Evolutionary conservation across 2,329 filamentous ascomycete genomes (phyloP).

Genomic region (Colletotrichum viniferum): DNA sequence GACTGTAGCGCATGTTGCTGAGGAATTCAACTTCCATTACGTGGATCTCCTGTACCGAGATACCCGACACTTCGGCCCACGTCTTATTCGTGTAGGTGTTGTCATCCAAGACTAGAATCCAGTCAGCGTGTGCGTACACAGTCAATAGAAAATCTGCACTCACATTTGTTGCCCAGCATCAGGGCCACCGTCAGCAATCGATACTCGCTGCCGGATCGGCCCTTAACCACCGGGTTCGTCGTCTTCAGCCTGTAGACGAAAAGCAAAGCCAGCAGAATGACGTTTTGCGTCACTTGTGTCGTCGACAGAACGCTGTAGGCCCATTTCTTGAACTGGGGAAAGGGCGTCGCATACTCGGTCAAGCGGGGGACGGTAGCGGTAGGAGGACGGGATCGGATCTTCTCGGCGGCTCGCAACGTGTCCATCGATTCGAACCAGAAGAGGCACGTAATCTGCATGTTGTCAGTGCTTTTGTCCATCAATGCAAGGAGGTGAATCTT

Average conservation of each 20-base stretch:
- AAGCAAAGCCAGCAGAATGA: conserved; percentile 85
- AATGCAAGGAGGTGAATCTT: conserved; percentile 5
- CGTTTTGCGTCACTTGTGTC: conserved; percentile 95
- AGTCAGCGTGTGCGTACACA: neutral
- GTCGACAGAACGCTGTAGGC: conserved; percentile 88
- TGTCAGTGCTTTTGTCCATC: neutral
- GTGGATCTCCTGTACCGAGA: conserved; percentile 93
- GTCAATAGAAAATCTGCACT: conserved; percentile 30
- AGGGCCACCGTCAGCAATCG: conserved; percentile 89
- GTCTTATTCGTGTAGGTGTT: conserved; percentile 99
- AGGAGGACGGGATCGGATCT: conserved; percentile 49
- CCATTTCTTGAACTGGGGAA: conserved; percentile 88
- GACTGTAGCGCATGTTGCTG: conserved; percentile 95
- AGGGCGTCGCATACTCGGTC: conserved; percentile 74
- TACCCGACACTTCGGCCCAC: conserved; percentile 96
- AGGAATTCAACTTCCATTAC: conserved; percentile 99
- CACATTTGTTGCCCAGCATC: conserved; percentile 98
- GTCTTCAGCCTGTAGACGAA: conserved; percentile 95
- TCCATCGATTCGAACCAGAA: conserved; percentile 96
- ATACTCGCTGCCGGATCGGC: conserved; percentile 92
- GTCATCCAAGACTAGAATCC: conserved; percentile 80
- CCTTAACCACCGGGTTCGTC: conserved; percentile 86
- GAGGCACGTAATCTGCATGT: conserved; percentile 81
- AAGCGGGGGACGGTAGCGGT: conserved; percentile 55
- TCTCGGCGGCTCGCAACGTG: conserved; percentile 77